Evolutionary conservation across 306 rosid species (phyloP).

Genomic region (Vigna unguiculata): DNA sequence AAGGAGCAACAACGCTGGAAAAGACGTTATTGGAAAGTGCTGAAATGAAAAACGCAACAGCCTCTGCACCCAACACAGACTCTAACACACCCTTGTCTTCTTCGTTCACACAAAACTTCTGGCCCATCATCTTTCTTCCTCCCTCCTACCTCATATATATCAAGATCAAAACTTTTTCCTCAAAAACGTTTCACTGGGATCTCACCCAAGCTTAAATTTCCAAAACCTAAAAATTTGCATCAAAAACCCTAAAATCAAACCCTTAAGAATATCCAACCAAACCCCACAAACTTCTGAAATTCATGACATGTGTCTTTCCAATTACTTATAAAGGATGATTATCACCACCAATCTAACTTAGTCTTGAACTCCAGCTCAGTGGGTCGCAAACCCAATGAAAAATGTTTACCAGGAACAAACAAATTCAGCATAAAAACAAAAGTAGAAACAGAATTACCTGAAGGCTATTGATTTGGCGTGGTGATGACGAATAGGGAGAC

Average conservation of each 20-base stretch:
- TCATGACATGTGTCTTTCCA: slow-evolving; percentile 9
- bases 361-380: slow-evolving; percentile 1
- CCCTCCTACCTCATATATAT: slow-evolving; percentile 40
- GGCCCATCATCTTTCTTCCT: slow-evolving; percentile 63
- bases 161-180: slow-evolving; percentile 1
- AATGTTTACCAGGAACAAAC: background rate
- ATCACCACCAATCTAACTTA: slow-evolving; percentile 30
- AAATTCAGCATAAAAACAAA: slow-evolving; percentile 3
- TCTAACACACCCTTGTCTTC: slow-evolving; percentile 81
- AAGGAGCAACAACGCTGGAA: slow-evolving; percentile 54
- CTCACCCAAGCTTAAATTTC: slow-evolving; percentile 3
- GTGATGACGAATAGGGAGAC: slow-evolving; percentile 12
- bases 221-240: slow-evolving; percentile 27
- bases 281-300: background rate
- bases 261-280: slow-evolving; percentile 12
- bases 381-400: background rate
- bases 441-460: slow-evolving; percentile 33
- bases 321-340: background rate
- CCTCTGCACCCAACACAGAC: slow-evolving; percentile 83
- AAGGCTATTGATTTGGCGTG: slow-evolving; percentile 3
- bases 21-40: slow-evolving; percentile 64
- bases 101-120: slow-evolving; percentile 74
- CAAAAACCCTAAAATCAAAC: slow-evolving; percentile 30
- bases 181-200: background rate
- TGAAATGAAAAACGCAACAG: slow-evolving; percentile 70